Evolutionary conservation across 2,329 filamentous ascomycete species (phyloP).

Genomic region (Fusarium sp.): DNA sequence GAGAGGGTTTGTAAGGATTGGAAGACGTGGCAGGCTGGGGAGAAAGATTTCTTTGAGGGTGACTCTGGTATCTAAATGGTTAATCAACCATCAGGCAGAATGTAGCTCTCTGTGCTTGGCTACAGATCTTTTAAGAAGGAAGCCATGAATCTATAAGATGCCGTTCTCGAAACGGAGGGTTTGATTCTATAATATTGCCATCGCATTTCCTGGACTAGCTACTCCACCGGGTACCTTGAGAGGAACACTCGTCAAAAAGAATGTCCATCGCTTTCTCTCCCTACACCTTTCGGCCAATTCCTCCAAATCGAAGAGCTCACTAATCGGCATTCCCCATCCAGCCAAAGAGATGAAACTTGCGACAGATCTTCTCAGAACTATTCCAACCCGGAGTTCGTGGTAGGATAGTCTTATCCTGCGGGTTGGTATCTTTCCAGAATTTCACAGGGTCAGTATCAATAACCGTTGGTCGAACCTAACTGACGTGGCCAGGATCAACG

Average conservation of each 20-base stretch:
- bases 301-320: not conserved
- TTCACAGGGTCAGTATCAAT: not conserved
- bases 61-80: not conserved
- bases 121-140: no score
- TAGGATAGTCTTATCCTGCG: not conserved
- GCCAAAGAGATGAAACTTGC: not conserved
- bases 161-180: no score
- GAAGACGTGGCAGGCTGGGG: constrained; percentile 18
- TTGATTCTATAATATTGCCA: not conserved
- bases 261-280: not conserved
- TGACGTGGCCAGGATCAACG: not conserved
- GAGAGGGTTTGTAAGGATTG: constrained; percentile 14
- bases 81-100: no score
- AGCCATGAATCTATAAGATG: no score
- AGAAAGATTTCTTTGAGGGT: constrained; percentile 26
- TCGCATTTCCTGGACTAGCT: not conserved
- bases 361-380: not conserved
- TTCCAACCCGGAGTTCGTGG: not conserved
- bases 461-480: no score
- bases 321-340: not conserved
- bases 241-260: not conserved
- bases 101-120: no score
- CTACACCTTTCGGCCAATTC: not conserved
- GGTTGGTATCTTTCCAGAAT: not conserved
- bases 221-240: not conserved